phyloP scores from a whole-genome alignment of 208 protist species.

The Tritrichomonas foetus region DNA sequence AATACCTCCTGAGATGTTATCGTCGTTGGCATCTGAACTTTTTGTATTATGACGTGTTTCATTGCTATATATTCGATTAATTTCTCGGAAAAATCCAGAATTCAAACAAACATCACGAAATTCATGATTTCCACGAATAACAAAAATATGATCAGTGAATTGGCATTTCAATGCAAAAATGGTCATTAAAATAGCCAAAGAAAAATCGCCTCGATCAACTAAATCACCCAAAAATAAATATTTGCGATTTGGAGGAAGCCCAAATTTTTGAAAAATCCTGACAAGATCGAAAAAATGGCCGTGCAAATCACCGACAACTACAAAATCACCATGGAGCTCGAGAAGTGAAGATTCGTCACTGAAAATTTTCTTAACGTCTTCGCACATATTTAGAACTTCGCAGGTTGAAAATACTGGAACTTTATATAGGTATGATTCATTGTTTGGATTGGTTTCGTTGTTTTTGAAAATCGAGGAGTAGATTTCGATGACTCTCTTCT shows the following conservation, averaged over 20 bases:
- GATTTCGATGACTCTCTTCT: too few relatives aligned
- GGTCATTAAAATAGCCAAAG: neutral
- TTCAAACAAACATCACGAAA: too few relatives aligned
- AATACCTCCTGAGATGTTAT: too few relatives aligned
- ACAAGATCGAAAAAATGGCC: slow-evolving; percentile 56
- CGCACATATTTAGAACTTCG: neutral
- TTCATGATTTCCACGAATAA: too few relatives aligned
- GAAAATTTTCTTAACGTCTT: slow-evolving; percentile 8
- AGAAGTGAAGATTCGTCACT: slow-evolving; percentile 44
- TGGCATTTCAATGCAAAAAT: neutral
- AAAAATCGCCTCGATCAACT: neutral
- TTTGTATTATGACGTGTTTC: too few relatives aligned
- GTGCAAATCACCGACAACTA: slow-evolving; percentile 52
- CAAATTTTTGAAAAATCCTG: slow-evolving; percentile 46
- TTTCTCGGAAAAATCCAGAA: too few relatives aligned
- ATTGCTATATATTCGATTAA: too few relatives aligned
- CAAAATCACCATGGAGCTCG: slow-evolving; percentile 44
- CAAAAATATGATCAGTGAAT: neutral
- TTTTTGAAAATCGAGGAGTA: too few relatives aligned
- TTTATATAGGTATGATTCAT: too few relatives aligned
- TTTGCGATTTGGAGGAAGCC: slow-evolving; percentile 6
- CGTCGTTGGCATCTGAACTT: too few relatives aligned
- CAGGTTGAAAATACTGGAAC: too few relatives aligned
- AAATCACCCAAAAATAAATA: neutral
- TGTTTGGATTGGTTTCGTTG: too few relatives aligned